These are phyloP conservation scores for Penicillium cosmopolitanum DNA, from an alignment of 495 filamentous ascomycete genomes.

Conservation along the genomic window DNA sequence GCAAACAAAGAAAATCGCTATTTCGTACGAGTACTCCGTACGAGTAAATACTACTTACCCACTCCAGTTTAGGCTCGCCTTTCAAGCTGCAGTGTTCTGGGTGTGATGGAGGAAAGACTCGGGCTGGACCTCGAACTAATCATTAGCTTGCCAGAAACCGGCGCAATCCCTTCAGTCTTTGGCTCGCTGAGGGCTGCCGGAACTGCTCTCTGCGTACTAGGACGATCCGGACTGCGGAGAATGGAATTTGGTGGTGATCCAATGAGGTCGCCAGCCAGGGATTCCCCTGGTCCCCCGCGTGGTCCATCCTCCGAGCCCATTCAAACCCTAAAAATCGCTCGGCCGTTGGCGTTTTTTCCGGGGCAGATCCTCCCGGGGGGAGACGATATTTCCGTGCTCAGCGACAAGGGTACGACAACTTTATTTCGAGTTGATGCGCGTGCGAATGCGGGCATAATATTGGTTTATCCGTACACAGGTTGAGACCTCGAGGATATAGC, in stretches of 20 bases:
- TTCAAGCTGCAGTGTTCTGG: neutral
- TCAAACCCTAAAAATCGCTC: constrained; percentile 8
- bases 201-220: constrained; percentile 3
- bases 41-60: neutral
- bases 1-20: neutral
- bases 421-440: constrained; percentile 21
- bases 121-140: constrained; percentile 5
- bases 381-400: constrained; percentile 23
- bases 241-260: constrained; percentile 3
- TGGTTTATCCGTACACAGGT: neutral
- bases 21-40: neutral
- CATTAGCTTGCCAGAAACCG: neutral
- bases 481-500: constrained; percentile 1
- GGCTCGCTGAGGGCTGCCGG: neutral
- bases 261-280: constrained; percentile 4
- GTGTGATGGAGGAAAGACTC: neutral
- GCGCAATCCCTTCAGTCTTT: neutral
- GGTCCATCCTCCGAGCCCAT: neutral
- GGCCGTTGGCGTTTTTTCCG: constrained; percentile 26
- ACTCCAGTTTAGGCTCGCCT: neutral
- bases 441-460: neutral
- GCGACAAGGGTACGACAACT: constrained; percentile 33
- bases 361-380: constrained; percentile 27
- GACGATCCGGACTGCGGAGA: constrained; percentile 23
- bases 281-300: constrained; percentile 6